phyloP scores from a whole-genome alignment of 2,329 filamentous ascomycete genomes.

The Chaetomium globosum region DNA sequence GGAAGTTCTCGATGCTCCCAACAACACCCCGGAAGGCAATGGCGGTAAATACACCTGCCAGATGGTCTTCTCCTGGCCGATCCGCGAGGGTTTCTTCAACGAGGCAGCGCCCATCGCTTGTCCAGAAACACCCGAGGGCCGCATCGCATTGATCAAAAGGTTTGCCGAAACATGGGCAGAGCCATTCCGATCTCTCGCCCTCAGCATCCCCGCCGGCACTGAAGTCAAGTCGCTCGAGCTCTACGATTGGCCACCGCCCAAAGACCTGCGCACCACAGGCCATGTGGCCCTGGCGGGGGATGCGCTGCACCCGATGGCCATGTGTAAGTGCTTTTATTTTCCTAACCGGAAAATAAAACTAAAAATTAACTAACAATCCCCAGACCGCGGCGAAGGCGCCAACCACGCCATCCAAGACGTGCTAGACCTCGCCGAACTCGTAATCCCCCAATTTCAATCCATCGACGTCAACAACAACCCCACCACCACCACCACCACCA shows the following conservation, averaged over 20 bases:
- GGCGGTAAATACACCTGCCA: slow-evolving; percentile 50
- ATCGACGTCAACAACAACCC: no score
- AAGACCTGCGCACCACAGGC: slow-evolving; percentile 44
- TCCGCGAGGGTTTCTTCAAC: slow-evolving; percentile 43
- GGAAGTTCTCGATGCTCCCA: slow-evolving; percentile 53
- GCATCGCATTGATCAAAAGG: slow-evolving; percentile 47
- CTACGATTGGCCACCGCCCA: slow-evolving; percentile 52
- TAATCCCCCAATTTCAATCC: slow-evolving; percentile 35
- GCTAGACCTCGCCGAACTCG: slow-evolving; percentile 46
- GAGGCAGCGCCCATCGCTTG: slow-evolving; percentile 43
- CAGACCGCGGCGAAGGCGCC: slow-evolving; percentile 60
- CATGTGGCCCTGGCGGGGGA: slow-evolving; percentile 56
- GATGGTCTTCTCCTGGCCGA: slow-evolving; percentile 57
- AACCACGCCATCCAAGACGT: slow-evolving; percentile 61
- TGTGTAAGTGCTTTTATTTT: slow-evolving; percentile 52
- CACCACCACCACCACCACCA: neutral
- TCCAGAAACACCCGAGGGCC: slow-evolving; percentile 46
- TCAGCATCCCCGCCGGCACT: slow-evolving; percentile 46
- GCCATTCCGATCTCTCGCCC: slow-evolving; percentile 50
- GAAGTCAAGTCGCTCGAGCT: slow-evolving; percentile 51
- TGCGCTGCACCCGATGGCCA: slow-evolving; percentile 60
- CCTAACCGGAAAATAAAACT: neutral
- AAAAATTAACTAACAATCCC: neutral
- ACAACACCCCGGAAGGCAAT: slow-evolving; percentile 42
- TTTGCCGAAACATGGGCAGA: slow-evolving; percentile 53